Conservation (phyloP, 2,329 filamentous ascomycete genomes). For the Aspergillus sp. region DNA sequence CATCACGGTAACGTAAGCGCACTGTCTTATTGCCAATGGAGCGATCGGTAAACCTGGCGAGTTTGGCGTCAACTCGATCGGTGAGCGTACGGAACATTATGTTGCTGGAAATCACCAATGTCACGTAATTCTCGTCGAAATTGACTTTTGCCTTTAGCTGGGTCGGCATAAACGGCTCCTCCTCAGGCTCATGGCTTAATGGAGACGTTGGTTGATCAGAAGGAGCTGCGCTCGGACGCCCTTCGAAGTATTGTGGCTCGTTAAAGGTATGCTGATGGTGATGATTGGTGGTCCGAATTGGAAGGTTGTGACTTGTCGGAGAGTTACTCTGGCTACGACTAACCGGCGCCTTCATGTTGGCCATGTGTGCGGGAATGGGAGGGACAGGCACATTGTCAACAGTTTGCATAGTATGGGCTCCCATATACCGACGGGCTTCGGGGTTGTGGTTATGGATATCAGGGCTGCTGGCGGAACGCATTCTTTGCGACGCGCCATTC, state of each 20-base stretch:
- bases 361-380: constrained; percentile 71
- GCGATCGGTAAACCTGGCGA: constrained; percentile 80
- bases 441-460: constrained; percentile 75
- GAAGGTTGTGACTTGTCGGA: constrained; percentile 66
- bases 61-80: constrained; percentile 93
- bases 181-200: constrained; percentile 33
- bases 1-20: constrained; percentile 85
- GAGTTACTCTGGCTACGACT: constrained; percentile 80
- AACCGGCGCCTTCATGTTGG: constrained; percentile 60
- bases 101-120: constrained; percentile 92
- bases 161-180: constrained; percentile 57
- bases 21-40: constrained; percentile 80
- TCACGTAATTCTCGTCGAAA: constrained; percentile 87
- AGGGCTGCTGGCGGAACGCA: constrained; percentile 90
- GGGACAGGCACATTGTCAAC: constrained; percentile 67
- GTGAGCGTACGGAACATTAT: constrained; percentile 92
- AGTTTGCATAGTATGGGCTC: constrained; percentile 56
- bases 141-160: constrained; percentile 97
- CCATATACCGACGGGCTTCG: constrained; percentile 50
- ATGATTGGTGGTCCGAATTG: constrained; percentile 66
- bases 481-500: constrained; percentile 61
- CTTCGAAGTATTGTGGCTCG: constrained; percentile 40
- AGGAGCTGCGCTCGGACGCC: constrained; percentile 26
- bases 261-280: constrained; percentile 34
- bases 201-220: constrained; percentile 35